Evolutionary conservation across 2,329 filamentous ascomycete genomes (phyloP), one percentile per base, ranked within the genome.

Genomic region (Hymenotorrendiella dingleyae): DNA sequence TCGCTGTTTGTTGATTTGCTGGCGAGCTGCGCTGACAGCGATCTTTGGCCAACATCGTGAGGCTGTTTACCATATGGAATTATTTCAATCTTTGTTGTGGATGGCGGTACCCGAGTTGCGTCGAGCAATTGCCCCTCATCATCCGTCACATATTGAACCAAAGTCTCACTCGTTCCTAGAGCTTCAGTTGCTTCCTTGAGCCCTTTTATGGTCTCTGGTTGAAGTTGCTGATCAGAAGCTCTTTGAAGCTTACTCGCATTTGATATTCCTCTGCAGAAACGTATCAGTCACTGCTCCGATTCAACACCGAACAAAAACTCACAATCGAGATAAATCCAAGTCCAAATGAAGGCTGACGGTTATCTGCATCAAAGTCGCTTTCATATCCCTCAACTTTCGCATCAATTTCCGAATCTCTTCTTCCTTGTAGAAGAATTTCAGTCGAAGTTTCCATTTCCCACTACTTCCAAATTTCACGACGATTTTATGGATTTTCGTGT

Each of bases 401-500:
- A 53, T 35, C 21, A 54, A 35, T 33, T 53, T 51, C 27, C 36
- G 35, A 8, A 55, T 49, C 19, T 53, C 36, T 2, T 35, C 41
- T 30, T 55, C 50, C 36, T 50, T 53, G 30, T 47, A 50, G 1
- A 52, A 49, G 21, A 49, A 54, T 36, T 48, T 50, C 3, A 52
- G 37, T 14, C 44, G 29, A 1, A 47, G 14, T 34, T 47, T 54
- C 47, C 47, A 50, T n/a, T n/a, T n/a, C 40, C 48, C 52, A 45
- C 46, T 48, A 17, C 40, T 24, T 6, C 48, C 49, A 12, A 54
- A 32, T 35, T 49, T 54, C 4, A 27, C 36, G 4, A 53, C 21
- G 8, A 53, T 32, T 27, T 47, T 53, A 20, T 53, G 50, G 14
- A 56, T 52, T 34, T 56, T 53, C 8, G 45, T 40, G 29, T 54